Evolutionary conservation across 768 basidiomycete genomes (phyloP), one percentile per base, ranked within the genome.

Genomic region (Trametes maxima): DNA sequence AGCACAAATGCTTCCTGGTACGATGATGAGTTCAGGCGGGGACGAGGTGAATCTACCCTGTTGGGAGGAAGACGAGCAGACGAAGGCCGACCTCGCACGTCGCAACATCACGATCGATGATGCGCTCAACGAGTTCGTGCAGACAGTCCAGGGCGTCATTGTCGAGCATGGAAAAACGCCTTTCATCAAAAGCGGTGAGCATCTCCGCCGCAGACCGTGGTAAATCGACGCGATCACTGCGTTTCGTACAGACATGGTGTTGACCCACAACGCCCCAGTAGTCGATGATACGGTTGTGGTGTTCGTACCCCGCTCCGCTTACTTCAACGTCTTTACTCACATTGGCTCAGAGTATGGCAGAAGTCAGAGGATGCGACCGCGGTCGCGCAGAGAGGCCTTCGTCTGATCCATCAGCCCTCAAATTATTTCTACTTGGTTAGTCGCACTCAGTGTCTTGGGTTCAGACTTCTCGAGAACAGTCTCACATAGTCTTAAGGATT

Each of bases 21-120:
- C 68, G n/a, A 78, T 90, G 62, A 86, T 95, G 66, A 83, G 84
- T 64, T 90, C 91, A 0, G 94, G 94, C 0, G 93, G 94, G 0
- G 93, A 94, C 64, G 92, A 94, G 66, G 70, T 94, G 61, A 93
- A 94, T 60, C 70, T 73, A 2, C 77, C 78, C 14, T 91, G 90
- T 70, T 93, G 91, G 66, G 70, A 71, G 2, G 69, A 87, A 19
- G 92, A 94, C 68, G 68, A 76, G 1, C 72, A 77, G 63, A 89
- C 89, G 0, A 84, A 86, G 63, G 72, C 75, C 0, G 81, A 83
- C 3, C 76, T 94, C 47, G 75, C 75, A n/a, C 56, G 68, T 2
- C 79, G 70, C 21, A 81, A 80, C 4, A 76, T 76, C 68, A 89
- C 85, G 0, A 68, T 95, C 11, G 78, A 84, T 37, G 74, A 89